These are phyloP conservation scores for Galeopsis tetrahit DNA, from an alignment of 257 asterid genomes.

Conservation along the genomic window DNA sequence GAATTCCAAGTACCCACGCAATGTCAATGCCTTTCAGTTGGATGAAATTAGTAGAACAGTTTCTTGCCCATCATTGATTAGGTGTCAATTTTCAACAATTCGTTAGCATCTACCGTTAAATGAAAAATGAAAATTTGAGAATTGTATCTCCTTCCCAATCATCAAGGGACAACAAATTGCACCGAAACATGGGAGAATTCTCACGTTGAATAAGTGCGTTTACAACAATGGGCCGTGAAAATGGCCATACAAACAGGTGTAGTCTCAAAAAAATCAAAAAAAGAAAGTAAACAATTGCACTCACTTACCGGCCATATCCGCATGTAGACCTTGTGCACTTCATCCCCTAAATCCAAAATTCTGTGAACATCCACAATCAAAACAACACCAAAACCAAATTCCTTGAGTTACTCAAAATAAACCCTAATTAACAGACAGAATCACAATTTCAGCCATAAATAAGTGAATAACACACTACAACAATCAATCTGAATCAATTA, in stretches of 20 bases:
- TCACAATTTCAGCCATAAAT: background rate
- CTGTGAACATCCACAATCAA: constrained; percentile 41
- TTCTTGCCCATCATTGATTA: background rate
- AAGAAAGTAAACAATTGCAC: background rate
- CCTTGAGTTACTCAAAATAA: constrained; percentile 4
- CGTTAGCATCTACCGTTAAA: background rate
- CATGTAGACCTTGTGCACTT: constrained; percentile 35
- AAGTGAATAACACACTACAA: background rate
- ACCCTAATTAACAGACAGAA: constrained; percentile 10
- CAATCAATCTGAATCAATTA: background rate
- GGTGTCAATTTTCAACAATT: background rate
- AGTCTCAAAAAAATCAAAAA: background rate
- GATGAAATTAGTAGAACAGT: constrained; percentile 5
- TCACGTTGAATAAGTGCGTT: background rate
- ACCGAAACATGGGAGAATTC: background rate
- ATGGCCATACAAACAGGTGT: background rate
- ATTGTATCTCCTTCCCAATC: constrained; percentile 3
- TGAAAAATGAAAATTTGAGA: background rate
- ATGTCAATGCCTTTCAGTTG: background rate
- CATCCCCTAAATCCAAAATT: constrained; percentile 45
- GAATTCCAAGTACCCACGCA: constrained; percentile 8
- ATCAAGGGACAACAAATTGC: constrained; percentile 11
- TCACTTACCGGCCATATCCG: constrained; percentile 47
- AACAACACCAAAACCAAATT: constrained; percentile 15
- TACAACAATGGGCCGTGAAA: background rate